These are phyloP conservation scores for Penicillium parvum DNA, from an alignment of 495 filamentous ascomycete species.

Conservation along the genomic window DNA sequence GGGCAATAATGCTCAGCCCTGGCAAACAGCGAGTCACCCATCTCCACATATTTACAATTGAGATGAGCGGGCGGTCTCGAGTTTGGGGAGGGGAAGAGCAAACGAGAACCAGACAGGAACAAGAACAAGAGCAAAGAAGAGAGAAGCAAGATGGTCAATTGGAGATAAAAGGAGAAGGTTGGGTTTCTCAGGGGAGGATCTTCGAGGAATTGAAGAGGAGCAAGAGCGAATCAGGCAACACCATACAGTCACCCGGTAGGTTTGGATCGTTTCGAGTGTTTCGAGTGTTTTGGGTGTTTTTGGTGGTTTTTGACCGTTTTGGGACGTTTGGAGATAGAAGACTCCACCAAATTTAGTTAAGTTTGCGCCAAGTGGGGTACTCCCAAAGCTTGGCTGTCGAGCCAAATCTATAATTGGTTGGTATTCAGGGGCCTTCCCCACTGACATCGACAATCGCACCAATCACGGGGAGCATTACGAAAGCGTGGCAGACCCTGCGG, in stretches of 20 bases:
- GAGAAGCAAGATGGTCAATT: no score
- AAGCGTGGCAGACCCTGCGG: slow-evolving; percentile 8
- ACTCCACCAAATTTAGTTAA: no score
- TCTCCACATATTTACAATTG: slow-evolving; percentile 19
- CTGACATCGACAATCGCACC: background rate
- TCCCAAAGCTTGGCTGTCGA: slow-evolving; percentile 14
- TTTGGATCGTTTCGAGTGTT: no score
- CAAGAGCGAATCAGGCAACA: background rate
- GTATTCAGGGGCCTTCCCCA: slow-evolving; percentile 1
- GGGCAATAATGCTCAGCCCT: slow-evolving; percentile 32
- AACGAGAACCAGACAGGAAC: background rate
- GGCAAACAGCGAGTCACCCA: slow-evolving; percentile 37
- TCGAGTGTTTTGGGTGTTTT: no score
- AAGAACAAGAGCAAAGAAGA: background rate
- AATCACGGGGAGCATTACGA: background rate
- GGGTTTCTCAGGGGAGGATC: no score
- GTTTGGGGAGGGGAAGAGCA: background rate
- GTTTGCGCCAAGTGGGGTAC: no score
- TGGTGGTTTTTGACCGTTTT: no score
- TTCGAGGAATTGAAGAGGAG: background rate
- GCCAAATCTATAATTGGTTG: no score
- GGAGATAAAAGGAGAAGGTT: background rate
- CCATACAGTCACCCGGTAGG: no score
- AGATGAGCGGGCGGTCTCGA: no score
- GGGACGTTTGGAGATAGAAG: background rate